Evolutionary conservation across 345 rosid species (phyloP).

Genomic region (Raphanus sativus): DNA sequence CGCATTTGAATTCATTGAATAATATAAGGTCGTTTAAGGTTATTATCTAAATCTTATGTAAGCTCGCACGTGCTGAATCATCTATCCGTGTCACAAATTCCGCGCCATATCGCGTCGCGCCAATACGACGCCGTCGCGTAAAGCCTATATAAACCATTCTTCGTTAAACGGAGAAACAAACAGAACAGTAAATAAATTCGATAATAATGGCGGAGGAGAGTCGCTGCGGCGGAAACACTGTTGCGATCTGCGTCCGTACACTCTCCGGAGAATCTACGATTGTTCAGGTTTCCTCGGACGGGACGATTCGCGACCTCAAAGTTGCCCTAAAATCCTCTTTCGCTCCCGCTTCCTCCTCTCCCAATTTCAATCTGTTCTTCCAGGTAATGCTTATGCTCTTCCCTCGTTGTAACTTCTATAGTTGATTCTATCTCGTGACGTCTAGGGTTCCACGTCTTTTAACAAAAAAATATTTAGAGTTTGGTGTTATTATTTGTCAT

Average conservation of each 20-base stretch:
- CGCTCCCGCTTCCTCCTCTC: slow-evolving; percentile 63
- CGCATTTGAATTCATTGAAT: background rate
- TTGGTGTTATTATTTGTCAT: background rate
- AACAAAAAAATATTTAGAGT: no score
- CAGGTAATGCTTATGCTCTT: slow-evolving; percentile 50
- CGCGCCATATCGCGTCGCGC: slow-evolving; percentile 18
- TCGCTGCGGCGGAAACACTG: slow-evolving; percentile 44
- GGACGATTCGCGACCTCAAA: slow-evolving; percentile 58
- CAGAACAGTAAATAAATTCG: background rate
- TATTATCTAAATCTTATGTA: background rate
- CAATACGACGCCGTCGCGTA: background rate
- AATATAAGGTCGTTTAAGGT: background rate
- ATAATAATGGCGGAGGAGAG: slow-evolving; percentile 29
- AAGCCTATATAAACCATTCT: background rate
- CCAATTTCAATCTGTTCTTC: slow-evolving; percentile 74
- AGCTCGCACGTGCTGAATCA: slow-evolving; percentile 23
- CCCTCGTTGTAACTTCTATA: background rate
- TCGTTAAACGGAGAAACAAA: background rate
- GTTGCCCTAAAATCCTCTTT: slow-evolving; percentile 52
- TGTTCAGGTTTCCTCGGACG: slow-evolving; percentile 37
- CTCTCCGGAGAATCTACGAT: slow-evolving; percentile 59
- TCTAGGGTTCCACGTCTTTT: background rate
- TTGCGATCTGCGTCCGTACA: slow-evolving; percentile 57
- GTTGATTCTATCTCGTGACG: background rate
- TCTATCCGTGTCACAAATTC: slow-evolving; percentile 12